Evolutionary conservation across 2,329 filamentous ascomycete species (phyloP).

Genomic region (Hypomyces rosellus): DNA sequence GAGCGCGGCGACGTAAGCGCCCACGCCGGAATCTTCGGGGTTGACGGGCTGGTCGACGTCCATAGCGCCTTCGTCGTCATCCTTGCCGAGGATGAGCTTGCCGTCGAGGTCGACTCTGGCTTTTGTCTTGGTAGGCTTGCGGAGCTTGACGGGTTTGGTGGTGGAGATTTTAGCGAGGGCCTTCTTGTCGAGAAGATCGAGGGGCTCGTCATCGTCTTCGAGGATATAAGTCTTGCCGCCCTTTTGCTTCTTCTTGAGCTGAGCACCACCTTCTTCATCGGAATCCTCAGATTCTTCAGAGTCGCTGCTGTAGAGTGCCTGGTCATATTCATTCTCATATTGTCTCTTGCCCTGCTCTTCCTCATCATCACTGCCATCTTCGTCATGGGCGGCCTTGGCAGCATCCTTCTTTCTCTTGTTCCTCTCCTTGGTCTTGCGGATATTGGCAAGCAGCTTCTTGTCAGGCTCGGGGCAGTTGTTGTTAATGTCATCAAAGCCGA

Average conservation of each 20-base stretch:
- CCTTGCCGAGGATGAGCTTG: conserved; percentile 68
- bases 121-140: conserved; percentile 51
- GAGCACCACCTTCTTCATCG: conserved; percentile 49
- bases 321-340: conserved; percentile 91
- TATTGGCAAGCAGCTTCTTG: conserved; percentile 85
- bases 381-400: conserved; percentile 49
- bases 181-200: conserved; percentile 84
- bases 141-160: conserved; percentile 68
- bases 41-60: conserved; percentile 59
- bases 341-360: conserved; percentile 45
- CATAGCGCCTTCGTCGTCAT: conserved; percentile 52
- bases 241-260: conserved; percentile 47
- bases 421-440: conserved; percentile 89
- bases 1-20: conserved; percentile 64
- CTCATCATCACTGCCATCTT: conserved; percentile 51
- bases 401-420: conserved; percentile 83
- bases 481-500: conserved; percentile 76
- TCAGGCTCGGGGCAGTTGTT: conserved; percentile 77
- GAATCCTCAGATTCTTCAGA: conserved; percentile 51
- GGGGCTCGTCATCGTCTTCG: conserved; percentile 88
- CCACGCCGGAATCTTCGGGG: conserved; percentile 51
- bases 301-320: conserved; percentile 84
- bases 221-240: conserved; percentile 76
- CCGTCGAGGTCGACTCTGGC: conserved; percentile 70
- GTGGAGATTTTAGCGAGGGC: conserved; percentile 90